Conservation (phyloP, 2,329 filamentous ascomycete genomes). For the Fusarium albidum region DNA sequence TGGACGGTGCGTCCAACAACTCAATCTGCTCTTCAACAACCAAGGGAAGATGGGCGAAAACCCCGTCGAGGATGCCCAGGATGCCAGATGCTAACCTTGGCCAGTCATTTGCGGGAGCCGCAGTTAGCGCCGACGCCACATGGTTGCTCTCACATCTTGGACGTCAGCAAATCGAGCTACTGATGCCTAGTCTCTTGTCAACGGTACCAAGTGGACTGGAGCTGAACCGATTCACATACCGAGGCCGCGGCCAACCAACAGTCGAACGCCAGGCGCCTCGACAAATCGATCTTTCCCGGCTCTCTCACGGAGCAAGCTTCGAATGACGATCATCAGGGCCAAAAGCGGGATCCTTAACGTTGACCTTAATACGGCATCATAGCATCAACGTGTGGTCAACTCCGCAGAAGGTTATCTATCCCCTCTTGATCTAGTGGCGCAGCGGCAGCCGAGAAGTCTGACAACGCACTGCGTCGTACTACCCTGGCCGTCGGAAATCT, state of each 20-base stretch:
- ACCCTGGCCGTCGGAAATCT: slow-evolving; percentile 3
- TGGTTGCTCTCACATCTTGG: slow-evolving; percentile 3
- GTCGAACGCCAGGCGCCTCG: slow-evolving; percentile 17
- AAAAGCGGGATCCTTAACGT: slow-evolving; percentile 10
- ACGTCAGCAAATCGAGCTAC: slow-evolving; percentile 15
- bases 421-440: slow-evolving; percentile 16
- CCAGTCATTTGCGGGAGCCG: slow-evolving; percentile 20
- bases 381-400: slow-evolving; percentile 7
- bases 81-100: slow-evolving; percentile 12
- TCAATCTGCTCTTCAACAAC: not conserved
- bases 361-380: slow-evolving; percentile 3
- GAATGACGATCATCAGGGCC: slow-evolving; percentile 18
- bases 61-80: not conserved
- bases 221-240: not conserved
- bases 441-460: slow-evolving; percentile 8
- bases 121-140: slow-evolving; percentile 23
- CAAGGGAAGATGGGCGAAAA: not conserved
- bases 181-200: slow-evolving; percentile 10
- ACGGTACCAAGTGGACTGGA: slow-evolving; percentile 10
- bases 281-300: not conserved
- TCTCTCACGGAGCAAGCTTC: not conserved
- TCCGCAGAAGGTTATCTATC: not conserved
- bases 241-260: slow-evolving; percentile 1
- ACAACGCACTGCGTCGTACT: not conserved
- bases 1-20: slow-evolving; percentile 6